Conservation (phyloP, 176 grass and related monocot species). For the Musa acuminata region DNA sequence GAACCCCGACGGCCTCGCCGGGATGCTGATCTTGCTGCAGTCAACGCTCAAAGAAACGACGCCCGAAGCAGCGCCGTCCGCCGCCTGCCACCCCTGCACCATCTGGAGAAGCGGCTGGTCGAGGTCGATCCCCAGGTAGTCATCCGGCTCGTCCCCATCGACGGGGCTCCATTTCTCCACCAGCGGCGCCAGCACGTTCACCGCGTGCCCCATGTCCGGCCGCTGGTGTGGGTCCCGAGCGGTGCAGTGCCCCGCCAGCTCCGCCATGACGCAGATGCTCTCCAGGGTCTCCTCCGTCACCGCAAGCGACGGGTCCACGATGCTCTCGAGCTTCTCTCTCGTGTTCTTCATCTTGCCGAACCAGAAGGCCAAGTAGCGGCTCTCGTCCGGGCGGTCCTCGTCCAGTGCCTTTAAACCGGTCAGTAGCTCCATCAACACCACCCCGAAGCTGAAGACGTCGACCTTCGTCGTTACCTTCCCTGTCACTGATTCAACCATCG, state of each 20-base stretch:
- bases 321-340: conserved; percentile 47
- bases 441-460: conserved; percentile 91
- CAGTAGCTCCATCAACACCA: conserved; percentile 88
- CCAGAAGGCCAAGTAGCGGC: conserved; percentile 60
- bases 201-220: conserved; percentile 70
- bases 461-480: conserved; percentile 89
- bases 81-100: conserved; percentile 83
- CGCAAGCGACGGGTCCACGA: conserved; percentile 49
- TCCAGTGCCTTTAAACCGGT: conserved; percentile 76
- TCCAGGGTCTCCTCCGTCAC: conserved; percentile 49
- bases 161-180: conserved; percentile 86
- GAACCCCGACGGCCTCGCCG: conserved; percentile 62
- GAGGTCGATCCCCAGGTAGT: conserved; percentile 81
- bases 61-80: conserved; percentile 37
- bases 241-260: conserved; percentile 70
- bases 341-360: conserved; percentile 51
- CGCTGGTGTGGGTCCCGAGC: conserved; percentile 68
- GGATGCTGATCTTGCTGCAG: conserved; percentile 92
- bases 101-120: conserved; percentile 75
- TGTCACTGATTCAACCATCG: conserved; percentile 35
- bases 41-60: conserved; percentile 49
- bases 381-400: conserved; percentile 58
- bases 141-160: conserved; percentile 40
- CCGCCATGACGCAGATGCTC: conserved; percentile 54
- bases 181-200: conserved; percentile 60